These are phyloP conservation scores for Aureobasidium sp. DNA, from an alignment of 2,329 filamentous ascomycete species.

Conservation along the genomic window DNA sequence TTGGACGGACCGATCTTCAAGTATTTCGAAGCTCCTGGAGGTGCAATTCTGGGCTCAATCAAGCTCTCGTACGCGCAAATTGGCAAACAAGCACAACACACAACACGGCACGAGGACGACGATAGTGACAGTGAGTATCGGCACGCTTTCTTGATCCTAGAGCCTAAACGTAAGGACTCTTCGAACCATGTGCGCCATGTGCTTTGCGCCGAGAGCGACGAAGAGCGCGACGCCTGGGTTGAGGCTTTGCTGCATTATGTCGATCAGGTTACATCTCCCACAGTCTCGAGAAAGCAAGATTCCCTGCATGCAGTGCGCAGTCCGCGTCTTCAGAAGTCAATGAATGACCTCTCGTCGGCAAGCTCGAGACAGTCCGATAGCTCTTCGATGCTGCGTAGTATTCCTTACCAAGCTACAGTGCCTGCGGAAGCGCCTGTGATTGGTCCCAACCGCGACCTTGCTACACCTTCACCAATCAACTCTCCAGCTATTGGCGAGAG, in stretches of 20 bases:
- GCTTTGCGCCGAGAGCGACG: slow-evolving; percentile 88
- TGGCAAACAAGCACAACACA: slow-evolving; percentile 71
- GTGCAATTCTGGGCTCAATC: slow-evolving; percentile 85
- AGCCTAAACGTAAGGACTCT: slow-evolving; percentile 94
- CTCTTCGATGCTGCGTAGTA: slow-evolving; percentile 24
- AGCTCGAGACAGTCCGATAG: slow-evolving; percentile 19
- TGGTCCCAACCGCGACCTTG: slow-evolving; percentile 31
- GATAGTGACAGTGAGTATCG: slow-evolving; percentile 90
- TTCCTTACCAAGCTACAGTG: slow-evolving; percentile 52
- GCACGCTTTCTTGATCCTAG: slow-evolving; percentile 89
- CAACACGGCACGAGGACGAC: slow-evolving; percentile 55
- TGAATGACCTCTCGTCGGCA: slow-evolving; percentile 26
- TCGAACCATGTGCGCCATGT: slow-evolving; percentile 84
- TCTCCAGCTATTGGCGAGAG: slow-evolving; percentile 26
- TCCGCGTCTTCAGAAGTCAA: slow-evolving; percentile 32
- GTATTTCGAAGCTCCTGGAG: slow-evolving; percentile 88
- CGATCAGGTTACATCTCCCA: slow-evolving; percentile 48
- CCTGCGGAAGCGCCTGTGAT: slow-evolving; percentile 52
- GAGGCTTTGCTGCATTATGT: slow-evolving; percentile 84
- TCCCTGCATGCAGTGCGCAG: slow-evolving; percentile 46
- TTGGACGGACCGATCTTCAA: slow-evolving; percentile 66
- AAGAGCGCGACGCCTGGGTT: slow-evolving; percentile 90
- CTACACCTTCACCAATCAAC: slow-evolving; percentile 31
- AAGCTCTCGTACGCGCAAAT: slow-evolving; percentile 88
- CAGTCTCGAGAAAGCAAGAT: background rate